A percentile compares a stretch with the other conserved stretches of the same genome.
These are phyloP conservation scores for Sporothrix schenckii DNA, from an alignment of 2,329 filamentous ascomycete species.

Conservation along the genomic window DNA sequence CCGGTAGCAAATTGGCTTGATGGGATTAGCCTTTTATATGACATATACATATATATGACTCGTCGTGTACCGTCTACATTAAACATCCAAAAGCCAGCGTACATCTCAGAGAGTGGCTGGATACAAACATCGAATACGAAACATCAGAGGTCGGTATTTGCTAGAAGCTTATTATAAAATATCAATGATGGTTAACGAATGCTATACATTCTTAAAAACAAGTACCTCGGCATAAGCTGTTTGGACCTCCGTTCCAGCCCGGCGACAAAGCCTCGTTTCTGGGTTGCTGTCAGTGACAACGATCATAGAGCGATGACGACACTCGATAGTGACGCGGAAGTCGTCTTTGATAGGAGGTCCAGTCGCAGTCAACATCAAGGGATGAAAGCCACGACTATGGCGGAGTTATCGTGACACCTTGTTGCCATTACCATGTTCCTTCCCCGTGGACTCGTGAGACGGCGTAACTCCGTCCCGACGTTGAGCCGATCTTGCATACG, in stretches of 20 bases:
- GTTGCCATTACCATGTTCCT: neutral
- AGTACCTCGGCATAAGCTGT: neutral
- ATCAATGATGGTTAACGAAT: no score
- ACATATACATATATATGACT: neutral
- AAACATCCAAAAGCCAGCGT: no score
- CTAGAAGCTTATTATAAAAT: no score
- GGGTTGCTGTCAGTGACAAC: no score
- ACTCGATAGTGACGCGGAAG: neutral
- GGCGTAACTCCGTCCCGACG: neutral
- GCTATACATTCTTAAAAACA: neutral
- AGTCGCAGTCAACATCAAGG: neutral
- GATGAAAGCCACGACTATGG: no score
- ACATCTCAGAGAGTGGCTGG: no score
- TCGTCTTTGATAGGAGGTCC: neutral
- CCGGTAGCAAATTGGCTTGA: neutral
- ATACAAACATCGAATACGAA: no score
- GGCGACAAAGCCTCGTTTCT: conserved; percentile 6
- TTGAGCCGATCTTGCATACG: neutral
- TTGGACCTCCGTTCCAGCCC: neutral
- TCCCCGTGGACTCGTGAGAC: neutral
- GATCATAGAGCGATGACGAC: neutral
- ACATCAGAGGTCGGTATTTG: no score
- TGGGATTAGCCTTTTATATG: neutral
- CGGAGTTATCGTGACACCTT: neutral
- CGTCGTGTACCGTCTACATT: no score